Percentiles rank a stretch among this genome's conserved stretches.
Evolutionary conservation across 164 flowering plant species (phyloP).

Genomic region (Umbilicus rupestris): DNA sequence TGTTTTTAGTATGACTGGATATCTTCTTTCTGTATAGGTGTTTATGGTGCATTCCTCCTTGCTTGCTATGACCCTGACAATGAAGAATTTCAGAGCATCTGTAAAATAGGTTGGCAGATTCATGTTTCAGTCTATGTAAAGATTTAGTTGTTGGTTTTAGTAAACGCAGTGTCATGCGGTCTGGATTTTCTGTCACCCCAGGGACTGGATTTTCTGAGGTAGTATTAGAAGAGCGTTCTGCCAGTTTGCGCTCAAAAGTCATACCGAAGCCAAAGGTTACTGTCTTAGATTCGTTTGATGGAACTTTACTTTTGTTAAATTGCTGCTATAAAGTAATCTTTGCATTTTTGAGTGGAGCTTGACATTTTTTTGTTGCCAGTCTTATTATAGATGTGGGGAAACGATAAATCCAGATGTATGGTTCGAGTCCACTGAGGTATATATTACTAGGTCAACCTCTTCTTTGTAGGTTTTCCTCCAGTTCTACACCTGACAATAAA

Average conservation of each 20-base stretch:
- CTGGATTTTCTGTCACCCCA: slow-evolving; percentile 12
- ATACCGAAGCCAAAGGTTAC: slow-evolving; percentile 65
- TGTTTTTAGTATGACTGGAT: background rate
- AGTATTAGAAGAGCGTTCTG: slow-evolving; percentile 80
- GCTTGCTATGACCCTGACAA: slow-evolving; percentile 82
- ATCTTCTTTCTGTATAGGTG: slow-evolving; percentile 32
- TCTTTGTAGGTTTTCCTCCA: background rate
- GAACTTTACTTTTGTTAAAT: background rate
- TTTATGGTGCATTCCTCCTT: slow-evolving; percentile 94
- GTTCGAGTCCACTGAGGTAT: slow-evolving; percentile 95
- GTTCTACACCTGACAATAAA: background rate
- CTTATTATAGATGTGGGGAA: slow-evolving; percentile 70
- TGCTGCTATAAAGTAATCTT: background rate
- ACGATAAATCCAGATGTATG: slow-evolving; percentile 84
- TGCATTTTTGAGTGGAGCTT: background rate
- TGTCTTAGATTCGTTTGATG: background rate
- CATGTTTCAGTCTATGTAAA: background rate
- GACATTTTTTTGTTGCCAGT: slow-evolving; percentile 28
- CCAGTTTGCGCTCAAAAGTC: slow-evolving; percentile 74
- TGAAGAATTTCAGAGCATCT: slow-evolving; percentile 93
- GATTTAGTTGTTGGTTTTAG: background rate
- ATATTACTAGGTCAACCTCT: background rate
- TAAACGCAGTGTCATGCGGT: background rate
- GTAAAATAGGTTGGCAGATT: slow-evolving; percentile 70
- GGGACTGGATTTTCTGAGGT: slow-evolving; percentile 95